These are phyloP conservation scores for Paraglomus brasilianum DNA, from an alignment of 192 early-diverging fungal species.

Conservation along the genomic window DNA sequence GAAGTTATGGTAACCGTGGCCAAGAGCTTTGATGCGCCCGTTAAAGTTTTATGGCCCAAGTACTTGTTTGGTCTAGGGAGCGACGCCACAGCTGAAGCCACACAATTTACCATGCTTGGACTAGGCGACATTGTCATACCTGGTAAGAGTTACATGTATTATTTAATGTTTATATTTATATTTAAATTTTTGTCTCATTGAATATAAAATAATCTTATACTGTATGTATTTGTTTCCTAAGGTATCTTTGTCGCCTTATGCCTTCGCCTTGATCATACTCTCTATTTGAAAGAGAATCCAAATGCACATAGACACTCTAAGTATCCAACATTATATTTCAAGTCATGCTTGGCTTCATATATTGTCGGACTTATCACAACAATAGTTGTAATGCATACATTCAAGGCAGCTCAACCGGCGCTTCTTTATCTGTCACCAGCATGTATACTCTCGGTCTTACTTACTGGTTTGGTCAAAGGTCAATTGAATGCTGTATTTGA, in stretches of 20 bases:
- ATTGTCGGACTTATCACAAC: slow-evolving; percentile 83
- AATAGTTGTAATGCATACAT: slow-evolving; percentile 91
- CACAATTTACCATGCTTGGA: slow-evolving; percentile 88
- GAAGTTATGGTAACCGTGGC: slow-evolving; percentile 98
- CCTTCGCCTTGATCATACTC: slow-evolving; percentile 83
- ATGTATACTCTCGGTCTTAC: slow-evolving; percentile 82
- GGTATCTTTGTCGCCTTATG: slow-evolving; percentile 91
- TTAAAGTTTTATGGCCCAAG: slow-evolving; percentile 92
- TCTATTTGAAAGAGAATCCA: slow-evolving; percentile 58
- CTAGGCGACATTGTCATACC: slow-evolving; percentile 97
- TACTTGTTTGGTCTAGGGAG: slow-evolving; percentile 56
- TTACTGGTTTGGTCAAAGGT: slow-evolving; percentile 62
- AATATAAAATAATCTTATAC: neutral
- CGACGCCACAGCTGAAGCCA: slow-evolving; percentile 22
- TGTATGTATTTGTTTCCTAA: slow-evolving; percentile 11
- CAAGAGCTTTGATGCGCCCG: slow-evolving; percentile 93
- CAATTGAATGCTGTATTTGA: slow-evolving; percentile 66
- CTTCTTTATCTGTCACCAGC: slow-evolving; percentile 96
- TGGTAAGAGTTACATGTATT: slow-evolving; percentile 47
- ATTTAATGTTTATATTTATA: neutral
- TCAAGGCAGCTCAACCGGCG: slow-evolving; percentile 95
- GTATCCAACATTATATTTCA: slow-evolving; percentile 90
- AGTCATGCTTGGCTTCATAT: slow-evolving; percentile 76
- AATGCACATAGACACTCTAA: slow-evolving; percentile 52
- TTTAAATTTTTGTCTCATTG: neutral